These are phyloP conservation scores for Trapa bicornis DNA, from an alignment of 345 rosid species.

Conservation along the genomic window DNA sequence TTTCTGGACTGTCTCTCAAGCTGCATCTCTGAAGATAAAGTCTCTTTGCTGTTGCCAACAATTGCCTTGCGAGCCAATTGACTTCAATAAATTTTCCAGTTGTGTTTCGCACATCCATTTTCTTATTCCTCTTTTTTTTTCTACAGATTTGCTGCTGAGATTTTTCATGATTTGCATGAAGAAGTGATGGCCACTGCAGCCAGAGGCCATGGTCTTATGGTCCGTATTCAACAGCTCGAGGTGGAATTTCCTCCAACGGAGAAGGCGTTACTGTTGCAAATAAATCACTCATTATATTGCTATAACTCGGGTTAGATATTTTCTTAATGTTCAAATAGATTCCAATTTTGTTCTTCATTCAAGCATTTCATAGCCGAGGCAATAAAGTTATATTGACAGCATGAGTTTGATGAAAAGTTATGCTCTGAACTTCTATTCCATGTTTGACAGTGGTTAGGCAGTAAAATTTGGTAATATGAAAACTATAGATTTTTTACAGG, in stretches of 20 bases:
- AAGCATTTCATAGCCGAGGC: background rate
- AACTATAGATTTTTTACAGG: background rate
- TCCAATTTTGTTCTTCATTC: background rate
- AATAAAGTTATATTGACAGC: background rate
- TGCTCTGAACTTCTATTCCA: background rate
- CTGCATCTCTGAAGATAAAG: background rate
- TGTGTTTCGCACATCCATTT: background rate
- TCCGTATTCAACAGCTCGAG: constrained; percentile 89
- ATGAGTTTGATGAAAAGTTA: background rate
- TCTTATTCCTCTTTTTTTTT: constrained; percentile 10
- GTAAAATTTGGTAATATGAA: background rate
- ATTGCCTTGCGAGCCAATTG: background rate
- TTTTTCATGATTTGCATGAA: constrained; percentile 94
- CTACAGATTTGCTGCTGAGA: constrained; percentile 90
- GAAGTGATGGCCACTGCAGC: constrained; percentile 87
- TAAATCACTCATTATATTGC: constrained; percentile 53
- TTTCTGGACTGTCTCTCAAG: background rate
- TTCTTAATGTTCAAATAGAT: background rate
- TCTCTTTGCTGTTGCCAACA: background rate
- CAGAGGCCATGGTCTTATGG: constrained; percentile 88
- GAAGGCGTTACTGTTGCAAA: constrained; percentile 76
- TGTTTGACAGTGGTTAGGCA: background rate
- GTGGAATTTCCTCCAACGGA: constrained; percentile 72
- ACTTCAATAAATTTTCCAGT: background rate
- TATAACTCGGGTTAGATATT: constrained; percentile 45